Evolutionary conservation across 169 alveolate genomes (phyloP), one percentile per base, ranked within the genome.

Genomic region (Toxoplasma gondii): DNA sequence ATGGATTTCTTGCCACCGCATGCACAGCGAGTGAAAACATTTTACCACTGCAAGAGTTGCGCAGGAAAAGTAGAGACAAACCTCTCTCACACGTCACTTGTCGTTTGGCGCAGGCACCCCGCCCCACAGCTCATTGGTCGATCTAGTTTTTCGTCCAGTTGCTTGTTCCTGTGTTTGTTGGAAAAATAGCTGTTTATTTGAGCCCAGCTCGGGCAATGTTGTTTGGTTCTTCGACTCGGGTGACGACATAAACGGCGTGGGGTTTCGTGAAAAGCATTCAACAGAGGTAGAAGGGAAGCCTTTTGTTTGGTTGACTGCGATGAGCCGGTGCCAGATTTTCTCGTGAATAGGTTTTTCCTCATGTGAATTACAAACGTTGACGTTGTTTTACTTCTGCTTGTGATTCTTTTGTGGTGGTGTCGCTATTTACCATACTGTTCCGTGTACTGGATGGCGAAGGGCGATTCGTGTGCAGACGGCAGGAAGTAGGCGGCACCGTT

Each of bases 31-130:
- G 69, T 24, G 78, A 24, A 64, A 19, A 17, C 27, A 4, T 49
- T 29, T 19, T 17, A 31, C 78, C 34, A 9, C 9, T 64, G 78
- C 78, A 64, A 19, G 78, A 1, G 78, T 64, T 64, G 78, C 78
- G 78, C 78, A 64, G 27, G 78, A 64, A 64, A 64, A 64, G 78
- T 64, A 64, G 78, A 64, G 78, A 64, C 78, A 64, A 64, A 29
- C 78, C 78, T 10, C 78, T 64, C 36, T 64, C 34, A 29, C 78
- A 19, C 29, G 34, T 64, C 0, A 29, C 78, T 64, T 29, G 5
- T 64, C 78, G 29, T 64, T 64, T 64, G 78, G 34, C 78, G 78
- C 9, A 64, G 78, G 78, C 78, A 31, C 78, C 58, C 78, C 78
- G 7, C 78, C 78, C 78, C 78, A 64, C 78, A 64, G 78, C 78